A percentile compares a stretch with the other conserved stretches of the same genome.
phyloP scores from a whole-genome alignment of 805 yeast species.

The Wickerhamiella bombiphila region DNA sequence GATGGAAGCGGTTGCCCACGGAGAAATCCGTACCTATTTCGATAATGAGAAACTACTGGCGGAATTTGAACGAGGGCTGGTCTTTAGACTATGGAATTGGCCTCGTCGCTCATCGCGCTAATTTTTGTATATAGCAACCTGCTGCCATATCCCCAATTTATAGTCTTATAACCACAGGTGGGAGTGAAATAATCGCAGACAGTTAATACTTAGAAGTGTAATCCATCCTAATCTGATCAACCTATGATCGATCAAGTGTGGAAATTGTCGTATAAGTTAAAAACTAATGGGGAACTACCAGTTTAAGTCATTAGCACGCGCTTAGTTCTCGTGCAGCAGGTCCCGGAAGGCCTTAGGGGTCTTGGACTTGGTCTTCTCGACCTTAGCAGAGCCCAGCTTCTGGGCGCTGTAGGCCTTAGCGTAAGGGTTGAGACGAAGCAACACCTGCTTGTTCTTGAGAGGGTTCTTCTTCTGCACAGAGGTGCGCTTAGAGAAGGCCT shows the following conservation, averaged over 20 bases:
- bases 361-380: slow-evolving; percentile 37
- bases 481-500: slow-evolving; percentile 80
- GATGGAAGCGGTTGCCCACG: slow-evolving; percentile 12
- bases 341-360: slow-evolving; percentile 21
- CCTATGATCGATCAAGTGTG: too few species aligned
- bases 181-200: too few species aligned
- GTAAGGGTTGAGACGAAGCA: slow-evolving; percentile 98
- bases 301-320: background rate
- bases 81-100: slow-evolving; percentile 1
- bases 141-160: background rate
- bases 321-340: slow-evolving; percentile 23
- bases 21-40: slow-evolving; percentile 17
- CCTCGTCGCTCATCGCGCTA: background rate
- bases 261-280: too few species aligned
- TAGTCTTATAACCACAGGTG: too few species aligned
- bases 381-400: slow-evolving; percentile 77
- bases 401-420: slow-evolving; percentile 92
- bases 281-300: background rate
- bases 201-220: too few species aligned
- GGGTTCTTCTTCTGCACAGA: slow-evolving; percentile 98
- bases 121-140: background rate
- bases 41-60: slow-evolving; percentile 18
- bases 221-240: too few species aligned
- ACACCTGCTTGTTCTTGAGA: slow-evolving; percentile 96
- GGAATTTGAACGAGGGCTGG: slow-evolving; percentile 10